These are phyloP conservation scores for Solanum ossicruentum DNA, from an alignment of 257 asterid genomes.

Conservation along the genomic window DNA sequence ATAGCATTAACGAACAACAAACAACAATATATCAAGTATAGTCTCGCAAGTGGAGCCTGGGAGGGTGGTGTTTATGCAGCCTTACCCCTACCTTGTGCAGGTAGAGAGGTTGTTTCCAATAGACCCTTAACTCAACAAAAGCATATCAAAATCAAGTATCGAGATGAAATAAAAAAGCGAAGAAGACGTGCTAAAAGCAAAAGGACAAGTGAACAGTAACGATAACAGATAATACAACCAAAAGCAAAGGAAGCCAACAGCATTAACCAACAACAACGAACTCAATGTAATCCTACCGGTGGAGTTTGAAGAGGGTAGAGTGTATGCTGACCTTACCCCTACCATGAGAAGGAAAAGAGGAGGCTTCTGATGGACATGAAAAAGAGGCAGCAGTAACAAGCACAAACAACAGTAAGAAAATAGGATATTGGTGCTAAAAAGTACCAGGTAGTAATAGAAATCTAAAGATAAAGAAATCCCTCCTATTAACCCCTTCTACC, in stretches of 20 bases:
- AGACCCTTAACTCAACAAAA: background rate
- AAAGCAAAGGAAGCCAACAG: background rate
- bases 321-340: background rate
- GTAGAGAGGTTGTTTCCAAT: background rate
- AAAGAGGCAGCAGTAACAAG: background rate
- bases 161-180: background rate
- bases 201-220: background rate
- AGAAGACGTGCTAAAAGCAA: background rate
- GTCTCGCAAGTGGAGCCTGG: background rate
- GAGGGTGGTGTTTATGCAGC: background rate
- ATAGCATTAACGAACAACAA: background rate
- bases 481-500: background rate
- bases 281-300: background rate
- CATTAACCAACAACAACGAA: background rate
- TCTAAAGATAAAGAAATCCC: background rate
- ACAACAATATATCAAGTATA: background rate
- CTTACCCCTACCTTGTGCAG: background rate
- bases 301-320: background rate
- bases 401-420: background rate
- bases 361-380: background rate
- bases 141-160: background rate
- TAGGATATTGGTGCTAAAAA: background rate
- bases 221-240: background rate
- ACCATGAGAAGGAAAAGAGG: background rate
- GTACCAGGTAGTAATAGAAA: background rate